These are phyloP conservation scores for Chaetomium tenue DNA, from an alignment of 495 filamentous ascomycete genomes.

Conservation along the genomic window DNA sequence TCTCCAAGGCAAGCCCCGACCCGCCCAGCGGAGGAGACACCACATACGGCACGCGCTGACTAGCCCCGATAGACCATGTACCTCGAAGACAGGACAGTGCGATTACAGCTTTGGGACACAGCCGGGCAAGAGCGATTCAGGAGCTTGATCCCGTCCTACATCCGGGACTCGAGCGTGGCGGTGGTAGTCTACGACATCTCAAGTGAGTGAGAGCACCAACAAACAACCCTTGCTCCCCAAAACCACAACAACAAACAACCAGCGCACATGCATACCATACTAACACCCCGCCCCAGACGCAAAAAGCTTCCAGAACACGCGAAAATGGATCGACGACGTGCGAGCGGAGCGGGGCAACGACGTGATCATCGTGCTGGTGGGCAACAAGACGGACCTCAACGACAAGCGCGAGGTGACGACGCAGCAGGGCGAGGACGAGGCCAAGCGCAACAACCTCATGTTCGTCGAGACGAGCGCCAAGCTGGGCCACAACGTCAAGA, in stretches of 20 bases:
- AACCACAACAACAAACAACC: too few species aligned
- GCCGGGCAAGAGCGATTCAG: slow-evolving; percentile 97
- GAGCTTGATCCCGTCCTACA: slow-evolving; percentile 95
- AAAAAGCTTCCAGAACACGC: slow-evolving; percentile 94
- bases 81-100: slow-evolving; percentile 95
- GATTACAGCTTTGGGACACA: slow-evolving; percentile 97
- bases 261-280: slow-evolving; percentile 16
- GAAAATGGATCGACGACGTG: slow-evolving; percentile 99
- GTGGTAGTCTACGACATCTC: slow-evolving; percentile 99
- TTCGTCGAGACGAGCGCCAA: slow-evolving; percentile 99
- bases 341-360: slow-evolving; percentile 94
- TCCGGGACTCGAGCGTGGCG: slow-evolving; percentile 92
- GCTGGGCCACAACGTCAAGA: slow-evolving; percentile 97
- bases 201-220: slow-evolving; percentile 42
- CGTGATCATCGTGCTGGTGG: slow-evolving; percentile 96
- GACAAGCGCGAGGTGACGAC: slow-evolving; percentile 97
- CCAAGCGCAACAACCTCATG: slow-evolving; percentile 95
- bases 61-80: slow-evolving; percentile 80
- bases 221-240: too few species aligned
- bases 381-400: slow-evolving; percentile 98
- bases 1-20: slow-evolving; percentile 73
- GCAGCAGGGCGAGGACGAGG: slow-evolving; percentile 93
- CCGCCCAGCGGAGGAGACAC: slow-evolving; percentile 6
- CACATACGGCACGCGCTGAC: slow-evolving; percentile 28
- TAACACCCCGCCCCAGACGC: slow-evolving; percentile 50